Base-by-base conservation (phyloP, 202 grass and related monocot species). In the Panicum virgatum region DNA sequence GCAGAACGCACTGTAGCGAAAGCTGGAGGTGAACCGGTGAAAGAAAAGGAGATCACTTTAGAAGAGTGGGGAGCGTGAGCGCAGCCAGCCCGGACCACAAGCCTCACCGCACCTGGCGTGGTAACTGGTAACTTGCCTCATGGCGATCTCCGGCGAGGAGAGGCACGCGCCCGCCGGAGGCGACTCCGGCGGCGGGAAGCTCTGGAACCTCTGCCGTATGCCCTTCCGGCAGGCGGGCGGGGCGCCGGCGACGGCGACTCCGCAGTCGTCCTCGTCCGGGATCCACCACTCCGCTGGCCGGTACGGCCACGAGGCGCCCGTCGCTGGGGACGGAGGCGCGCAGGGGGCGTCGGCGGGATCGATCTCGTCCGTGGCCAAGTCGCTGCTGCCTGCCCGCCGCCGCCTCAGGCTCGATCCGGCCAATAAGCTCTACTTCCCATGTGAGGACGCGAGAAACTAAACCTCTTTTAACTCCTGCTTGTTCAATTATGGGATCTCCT, bases 401-500 rank as follows among this genome's bases (percentile, higher is more conserved):
- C 86, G 88, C 57, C 96, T 98, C 27, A 87, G 96, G 19, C 87
- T 98, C 69, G 92, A 98, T 98, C 96, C 92, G 82, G 43, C 89
- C 44, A 87, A 62, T 66, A 98, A 98, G 87, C 91, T 98, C 69
- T 98, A 98, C 86, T 98, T 98, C 84, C 96, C 96, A 67, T 98
- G 96, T 98, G 82, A 95, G 96, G 86, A 40, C 6, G 25, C 34
- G 34, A 61, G 20, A 51, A 62, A 81, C 56, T 81, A 30, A 44
- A 23, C 30, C 72, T 61, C 57, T 63, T 69, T 75, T 0, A 27
- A 12, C 39, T 60, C 12, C 50, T 82, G 22, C 77, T 80, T 69
- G 51, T 40, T 81, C 82, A 50, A 64, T 85, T 88, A 22, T 46
- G 51, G 9, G 39, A 72, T 72, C 69, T 72, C 69, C 25, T 51